Conservation (phyloP, 805 yeast genomes). For the Kodamaea laetipori region DNA sequence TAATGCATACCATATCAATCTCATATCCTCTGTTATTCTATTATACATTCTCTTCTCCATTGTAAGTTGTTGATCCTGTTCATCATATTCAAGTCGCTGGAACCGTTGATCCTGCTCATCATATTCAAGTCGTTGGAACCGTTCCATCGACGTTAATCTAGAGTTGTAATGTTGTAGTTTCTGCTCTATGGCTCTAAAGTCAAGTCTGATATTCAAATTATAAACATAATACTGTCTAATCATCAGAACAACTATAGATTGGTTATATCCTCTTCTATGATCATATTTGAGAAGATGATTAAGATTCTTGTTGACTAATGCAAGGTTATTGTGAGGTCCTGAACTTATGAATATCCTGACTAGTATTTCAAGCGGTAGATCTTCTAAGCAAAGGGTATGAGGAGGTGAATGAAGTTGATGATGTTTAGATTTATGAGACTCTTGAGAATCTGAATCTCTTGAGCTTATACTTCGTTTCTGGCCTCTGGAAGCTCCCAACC, state of each 20-base stretch:
- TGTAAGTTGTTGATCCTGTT: neutral
- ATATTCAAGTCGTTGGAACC: neutral
- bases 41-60: neutral
- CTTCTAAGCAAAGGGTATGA: slow-evolving; percentile 22
- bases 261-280: slow-evolving; percentile 20
- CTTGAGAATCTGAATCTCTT: neutral
- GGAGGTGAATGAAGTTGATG: neutral
- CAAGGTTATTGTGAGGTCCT: slow-evolving; percentile 35
- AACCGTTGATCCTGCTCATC: neutral
- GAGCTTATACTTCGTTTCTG: neutral
- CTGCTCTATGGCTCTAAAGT: slow-evolving; percentile 15
- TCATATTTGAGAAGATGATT: slow-evolving; percentile 27
- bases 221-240: slow-evolving; percentile 23
- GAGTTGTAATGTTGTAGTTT: slow-evolving; percentile 19
- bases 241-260: slow-evolving; percentile 23
- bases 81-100: neutral
- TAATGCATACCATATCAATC: neutral
- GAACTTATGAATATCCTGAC: slow-evolving; percentile 40
- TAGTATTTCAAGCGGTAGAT: slow-evolving; percentile 47
- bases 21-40: slow-evolving; percentile 2
- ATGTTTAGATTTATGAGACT: neutral
- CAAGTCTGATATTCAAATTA: slow-evolving; percentile 23
- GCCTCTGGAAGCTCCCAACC: slow-evolving; percentile 1
- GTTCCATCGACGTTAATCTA: neutral
- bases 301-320: slow-evolving; percentile 35